Evolutionary conservation across 2,329 filamentous ascomycete species (phyloP), one percentile per base, ranked within the genome.

Genomic region (Lasiodiplodia citricola): DNA sequence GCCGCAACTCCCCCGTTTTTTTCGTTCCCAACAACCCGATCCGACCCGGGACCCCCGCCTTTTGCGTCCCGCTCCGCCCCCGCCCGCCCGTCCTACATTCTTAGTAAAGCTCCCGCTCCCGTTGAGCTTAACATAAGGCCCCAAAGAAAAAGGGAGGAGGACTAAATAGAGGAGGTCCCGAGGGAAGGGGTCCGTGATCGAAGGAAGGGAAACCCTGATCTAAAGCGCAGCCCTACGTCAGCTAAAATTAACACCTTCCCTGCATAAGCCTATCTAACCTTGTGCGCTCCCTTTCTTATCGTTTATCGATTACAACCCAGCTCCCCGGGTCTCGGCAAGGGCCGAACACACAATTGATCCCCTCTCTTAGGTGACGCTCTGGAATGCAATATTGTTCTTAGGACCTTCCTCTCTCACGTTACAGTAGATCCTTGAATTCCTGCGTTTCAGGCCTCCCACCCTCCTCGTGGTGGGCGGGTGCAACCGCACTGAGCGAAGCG

Each of bases 391-490:
- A n/a, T 11, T 54, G 7, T 54, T 11, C 23, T 28, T 10, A 4
- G 11, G 8, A 13, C 23, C 50, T 25, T 18, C 18, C 13, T 21
- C 51, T 23, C 51, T 23, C 51, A 47, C 44, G 44, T 47, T 47
- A 47, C 44, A 47, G 58, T 23, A 23, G 25, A 63, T 63, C 44
- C 58, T 63, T 50, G 41, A 37, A 63, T 51, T 25, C 44, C 58
- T 14, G 25, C 23, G 58, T 63, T 51, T 63, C 44, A 63, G 13
- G 10, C 7, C 8, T 8, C 21, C 55, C 21, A 2, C 38, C 23
- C 16, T 3, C 38, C 38, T 21, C 57, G 35, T 63, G 16, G 41
- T 37, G 23, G 18, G 10, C 31, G 37, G n/a, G 28, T 62, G 14
- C 16, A 50, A 23, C 8, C 38, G 38, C 31, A n/a, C 54, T 56